Evolutionary conservation across 2,329 filamentous ascomycete species (phyloP).

Genomic region (Chaetomium sp.): DNA sequence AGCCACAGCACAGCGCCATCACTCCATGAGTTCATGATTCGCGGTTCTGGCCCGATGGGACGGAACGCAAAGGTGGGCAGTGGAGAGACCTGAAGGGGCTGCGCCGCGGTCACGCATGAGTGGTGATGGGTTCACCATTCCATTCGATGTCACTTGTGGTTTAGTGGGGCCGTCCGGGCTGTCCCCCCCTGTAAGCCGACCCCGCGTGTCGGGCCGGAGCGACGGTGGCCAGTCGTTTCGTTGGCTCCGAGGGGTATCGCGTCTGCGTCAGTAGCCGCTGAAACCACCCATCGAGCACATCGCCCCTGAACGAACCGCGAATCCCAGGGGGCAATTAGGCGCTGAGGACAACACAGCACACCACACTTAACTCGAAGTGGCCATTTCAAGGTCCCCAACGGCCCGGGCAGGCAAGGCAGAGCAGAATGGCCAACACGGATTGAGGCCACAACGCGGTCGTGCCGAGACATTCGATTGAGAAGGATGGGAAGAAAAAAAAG

Average conservation of each 20-base stretch:
- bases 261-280: constrained; percentile 11
- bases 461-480: background rate
- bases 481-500: background rate
- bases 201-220: constrained; percentile 4
- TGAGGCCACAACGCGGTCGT: background rate
- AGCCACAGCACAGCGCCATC: background rate
- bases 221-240: constrained; percentile 8
- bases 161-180: no score
- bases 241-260: background rate
- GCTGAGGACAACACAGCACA: background rate
- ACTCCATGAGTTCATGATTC: background rate
- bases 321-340: constrained; percentile 10
- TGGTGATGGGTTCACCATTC: background rate
- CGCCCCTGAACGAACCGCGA: background rate
- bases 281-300: background rate
- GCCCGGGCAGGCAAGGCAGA: no score
- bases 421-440: no score
- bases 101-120: background rate
- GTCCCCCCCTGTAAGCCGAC: background rate
- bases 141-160: background rate
- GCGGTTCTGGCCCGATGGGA: background rate
- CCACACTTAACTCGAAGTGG: no score
- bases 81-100: background rate
- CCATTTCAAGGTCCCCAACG: no score
- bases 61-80: background rate